phyloP scores from a whole-genome alignment of 2,329 filamentous ascomycete species.

The Trichoderma sp. region DNA sequence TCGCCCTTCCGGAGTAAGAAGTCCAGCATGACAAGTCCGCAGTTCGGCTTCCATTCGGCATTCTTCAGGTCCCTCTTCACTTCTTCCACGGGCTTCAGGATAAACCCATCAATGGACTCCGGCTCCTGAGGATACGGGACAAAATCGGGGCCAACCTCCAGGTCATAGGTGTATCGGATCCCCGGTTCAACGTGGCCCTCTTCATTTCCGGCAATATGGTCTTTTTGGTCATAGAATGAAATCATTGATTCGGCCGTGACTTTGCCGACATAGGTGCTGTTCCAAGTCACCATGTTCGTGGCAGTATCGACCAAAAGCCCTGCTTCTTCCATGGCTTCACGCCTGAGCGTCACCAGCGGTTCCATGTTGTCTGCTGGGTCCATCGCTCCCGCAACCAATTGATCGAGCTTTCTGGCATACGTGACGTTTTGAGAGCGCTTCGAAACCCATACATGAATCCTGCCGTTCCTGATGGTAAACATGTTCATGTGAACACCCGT shows the following conservation, averaged over 20 bases:
- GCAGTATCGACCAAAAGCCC: constrained; percentile 29
- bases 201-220: constrained; percentile 30
- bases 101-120: constrained; percentile 31
- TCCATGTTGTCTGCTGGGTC: constrained; percentile 30
- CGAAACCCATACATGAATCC: constrained; percentile 36
- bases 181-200: constrained; percentile 38
- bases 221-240: constrained; percentile 38
- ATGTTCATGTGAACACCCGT: constrained; percentile 40
- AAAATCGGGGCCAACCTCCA: constrained; percentile 30
- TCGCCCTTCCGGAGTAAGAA: constrained; percentile 35
- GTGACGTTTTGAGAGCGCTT: constrained; percentile 31
- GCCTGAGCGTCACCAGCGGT: constrained; percentile 31
- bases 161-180: constrained; percentile 38
- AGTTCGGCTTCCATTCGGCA: constrained; percentile 39
- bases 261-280: constrained; percentile 25
- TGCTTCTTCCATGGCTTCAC: constrained; percentile 38
- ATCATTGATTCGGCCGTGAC: constrained; percentile 29
- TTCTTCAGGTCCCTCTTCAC: constrained; percentile 31
- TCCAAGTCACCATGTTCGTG: constrained; percentile 24
- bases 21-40: constrained; percentile 40
- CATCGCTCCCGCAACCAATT: constrained; percentile 39
- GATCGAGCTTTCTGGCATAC: constrained; percentile 38
- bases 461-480: constrained; percentile 32
- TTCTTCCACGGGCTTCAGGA: constrained; percentile 30
- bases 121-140: constrained; percentile 29